Conservation (phyloP, 495 filamentous ascomycete species). For the Aspergillus kassunensis region DNA sequence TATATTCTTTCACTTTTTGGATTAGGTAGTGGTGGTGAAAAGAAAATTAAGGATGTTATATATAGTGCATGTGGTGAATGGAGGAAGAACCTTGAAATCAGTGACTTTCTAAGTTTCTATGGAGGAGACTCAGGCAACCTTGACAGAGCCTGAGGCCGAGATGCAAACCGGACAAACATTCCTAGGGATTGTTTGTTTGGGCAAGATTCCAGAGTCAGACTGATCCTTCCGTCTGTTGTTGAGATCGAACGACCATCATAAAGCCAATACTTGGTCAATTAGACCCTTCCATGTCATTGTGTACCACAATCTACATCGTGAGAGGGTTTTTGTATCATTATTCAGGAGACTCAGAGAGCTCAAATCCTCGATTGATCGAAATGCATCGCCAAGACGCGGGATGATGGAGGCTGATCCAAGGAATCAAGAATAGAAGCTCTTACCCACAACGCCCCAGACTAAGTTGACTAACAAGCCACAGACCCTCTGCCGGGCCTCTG, state of each 20-base stretch:
- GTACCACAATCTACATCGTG: too few relatives aligned
- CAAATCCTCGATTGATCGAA: background rate
- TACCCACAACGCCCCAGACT: conserved; percentile 4
- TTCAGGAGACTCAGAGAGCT: background rate
- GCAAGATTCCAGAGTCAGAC: too few relatives aligned
- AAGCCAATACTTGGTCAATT: too few relatives aligned
- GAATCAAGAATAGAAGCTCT: conserved; percentile 20
- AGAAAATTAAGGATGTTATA: too few relatives aligned
- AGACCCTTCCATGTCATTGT: too few relatives aligned
- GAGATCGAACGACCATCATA: background rate
- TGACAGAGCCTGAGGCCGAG: background rate
- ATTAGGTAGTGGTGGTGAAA: too few relatives aligned
- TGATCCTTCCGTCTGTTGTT: background rate
- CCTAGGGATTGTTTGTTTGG: too few relatives aligned
- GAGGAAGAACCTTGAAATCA: too few relatives aligned
- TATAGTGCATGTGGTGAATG: too few relatives aligned
- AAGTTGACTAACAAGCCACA: conserved; percentile 6
- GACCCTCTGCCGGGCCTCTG: too few relatives aligned
- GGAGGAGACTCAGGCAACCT: background rate
- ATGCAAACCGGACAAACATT: conserved; percentile 10
- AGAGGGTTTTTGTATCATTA: background rate
- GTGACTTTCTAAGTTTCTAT: too few relatives aligned
- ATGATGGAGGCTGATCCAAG: background rate
- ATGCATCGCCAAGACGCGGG: background rate
- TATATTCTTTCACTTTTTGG: too few relatives aligned